A percentile compares a stretch with the other conserved stretches of the same genome.
Evolutionary conservation across 768 basidiomycete species (phyloP).

Genomic region (Amanita thiersii): DNA sequence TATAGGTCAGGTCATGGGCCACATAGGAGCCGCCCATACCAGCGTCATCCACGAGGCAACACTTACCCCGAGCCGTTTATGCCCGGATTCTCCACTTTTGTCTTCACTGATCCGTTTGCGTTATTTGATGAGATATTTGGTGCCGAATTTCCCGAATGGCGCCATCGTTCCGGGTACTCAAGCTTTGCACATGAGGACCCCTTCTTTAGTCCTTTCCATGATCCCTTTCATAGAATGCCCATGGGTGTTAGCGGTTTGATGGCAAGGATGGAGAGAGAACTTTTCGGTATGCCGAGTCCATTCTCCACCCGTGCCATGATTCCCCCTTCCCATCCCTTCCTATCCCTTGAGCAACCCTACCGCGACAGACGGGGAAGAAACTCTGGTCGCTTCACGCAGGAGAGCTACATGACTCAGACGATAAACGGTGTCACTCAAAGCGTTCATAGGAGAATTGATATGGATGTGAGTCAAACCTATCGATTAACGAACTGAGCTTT

Average conservation of each 20-base stretch:
- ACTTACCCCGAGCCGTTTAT: conserved; percentile 38
- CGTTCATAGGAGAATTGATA: conserved; percentile 45
- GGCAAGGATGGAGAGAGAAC: conserved; percentile 23
- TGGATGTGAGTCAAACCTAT: conserved; percentile 35
- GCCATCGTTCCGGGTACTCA: conserved; percentile 15
- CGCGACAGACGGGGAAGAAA: conserved; percentile 18
- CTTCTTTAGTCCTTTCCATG: conserved; percentile 14
- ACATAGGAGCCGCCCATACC: conserved; percentile 16
- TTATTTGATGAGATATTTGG: conserved; percentile 70
- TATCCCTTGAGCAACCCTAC: conserved; percentile 20
- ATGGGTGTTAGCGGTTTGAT: conserved; percentile 23
- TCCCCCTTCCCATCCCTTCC: conserved; percentile 17
- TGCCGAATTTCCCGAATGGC: conserved; percentile 25
- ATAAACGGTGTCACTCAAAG: conserved; percentile 66
- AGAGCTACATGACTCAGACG: conserved; percentile 48
- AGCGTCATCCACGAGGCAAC: conserved; percentile 17
- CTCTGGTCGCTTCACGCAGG: conserved; percentile 32
- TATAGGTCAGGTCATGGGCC: conserved; percentile 11
- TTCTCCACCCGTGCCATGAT: conserved; percentile 13
- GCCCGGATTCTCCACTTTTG: conserved; percentile 26
- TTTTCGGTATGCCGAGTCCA: conserved; percentile 18
- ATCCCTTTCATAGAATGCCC: conserved; percentile 24
- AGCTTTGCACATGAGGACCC: conserved; percentile 16
- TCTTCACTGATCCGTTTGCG: conserved; percentile 68
- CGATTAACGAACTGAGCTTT: conserved; percentile 8